These are phyloP conservation scores for Apiosordaria backusii DNA, from an alignment of 495 filamentous ascomycete species.

Conservation along the genomic window DNA sequence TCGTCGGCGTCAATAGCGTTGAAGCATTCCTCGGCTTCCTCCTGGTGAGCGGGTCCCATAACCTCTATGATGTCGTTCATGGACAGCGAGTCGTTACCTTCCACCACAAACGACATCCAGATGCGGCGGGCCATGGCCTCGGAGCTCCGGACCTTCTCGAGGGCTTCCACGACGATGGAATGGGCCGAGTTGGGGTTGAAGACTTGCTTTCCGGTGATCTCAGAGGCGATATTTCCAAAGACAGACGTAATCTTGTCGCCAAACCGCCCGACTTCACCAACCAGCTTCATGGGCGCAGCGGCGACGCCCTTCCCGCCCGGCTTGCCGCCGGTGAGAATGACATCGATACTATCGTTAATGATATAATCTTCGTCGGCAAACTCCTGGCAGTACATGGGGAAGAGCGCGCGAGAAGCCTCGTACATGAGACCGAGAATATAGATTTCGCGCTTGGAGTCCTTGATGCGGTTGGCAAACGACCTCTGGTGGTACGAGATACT, in stretches of 20 bases:
- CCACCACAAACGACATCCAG: slow-evolving; percentile 97
- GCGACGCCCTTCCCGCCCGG: slow-evolving; percentile 52
- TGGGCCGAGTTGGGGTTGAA: slow-evolving; percentile 89
- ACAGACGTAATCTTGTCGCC: slow-evolving; percentile 88
- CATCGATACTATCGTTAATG: slow-evolving; percentile 75
- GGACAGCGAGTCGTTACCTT: slow-evolving; percentile 76
- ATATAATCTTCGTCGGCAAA: slow-evolving; percentile 88
- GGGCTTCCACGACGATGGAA: slow-evolving; percentile 79
- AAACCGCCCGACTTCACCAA: slow-evolving; percentile 73
- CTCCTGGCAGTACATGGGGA: slow-evolving; percentile 86
- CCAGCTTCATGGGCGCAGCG: slow-evolving; percentile 69
- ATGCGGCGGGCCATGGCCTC: slow-evolving; percentile 88
- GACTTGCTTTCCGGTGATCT: slow-evolving; percentile 90
- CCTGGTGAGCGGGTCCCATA: slow-evolving; percentile 64
- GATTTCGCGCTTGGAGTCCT: slow-evolving; percentile 81
- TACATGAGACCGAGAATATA: slow-evolving; percentile 77
- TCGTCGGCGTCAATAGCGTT: slow-evolving; percentile 73
- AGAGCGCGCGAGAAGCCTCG: slow-evolving; percentile 80
- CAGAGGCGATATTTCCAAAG: slow-evolving; percentile 90
- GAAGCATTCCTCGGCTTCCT: slow-evolving; percentile 82
- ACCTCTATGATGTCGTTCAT: slow-evolving; percentile 83
- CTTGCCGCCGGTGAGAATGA: slow-evolving; percentile 45
- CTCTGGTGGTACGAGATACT: slow-evolving; percentile 92
- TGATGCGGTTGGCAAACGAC: slow-evolving; percentile 84
- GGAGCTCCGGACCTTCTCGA: slow-evolving; percentile 75